Conservation (phyloP, 2,329 filamentous ascomycete species). For the Cyclaneusma minus region DNA sequence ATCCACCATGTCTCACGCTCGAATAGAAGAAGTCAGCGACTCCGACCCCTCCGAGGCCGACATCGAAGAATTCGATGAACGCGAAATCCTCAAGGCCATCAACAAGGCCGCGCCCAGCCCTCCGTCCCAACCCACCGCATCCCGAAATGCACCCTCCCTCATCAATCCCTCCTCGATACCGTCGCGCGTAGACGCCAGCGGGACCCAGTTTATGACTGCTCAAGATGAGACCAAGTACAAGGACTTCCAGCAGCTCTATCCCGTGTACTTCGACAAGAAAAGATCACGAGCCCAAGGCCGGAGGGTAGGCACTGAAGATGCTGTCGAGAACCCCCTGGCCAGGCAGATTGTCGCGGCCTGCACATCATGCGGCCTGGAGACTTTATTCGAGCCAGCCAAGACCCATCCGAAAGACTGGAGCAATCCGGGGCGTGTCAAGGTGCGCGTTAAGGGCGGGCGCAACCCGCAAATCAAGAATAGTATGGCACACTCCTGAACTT, state of each 20-base stretch:
- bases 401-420: constrained; percentile 94
- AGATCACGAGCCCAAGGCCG: constrained; percentile 66
- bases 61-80: constrained; percentile 44
- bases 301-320: constrained; percentile 56
- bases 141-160: constrained; percentile 21
- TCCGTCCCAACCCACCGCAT: constrained; percentile 17
- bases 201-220: constrained; percentile 20
- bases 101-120: constrained; percentile 13
- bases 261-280: constrained; percentile 78
- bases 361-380: constrained; percentile 51
- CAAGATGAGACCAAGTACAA: constrained; percentile 45
- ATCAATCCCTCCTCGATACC: constrained; percentile 11
- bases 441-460: constrained; percentile 51
- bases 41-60: constrained; percentile 78
- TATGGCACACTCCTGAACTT: constrained; percentile 22
- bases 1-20: constrained; percentile 69
- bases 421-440: constrained; percentile 80
- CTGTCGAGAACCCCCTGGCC: constrained; percentile 74
- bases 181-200: constrained; percentile 17
- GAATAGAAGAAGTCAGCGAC: constrained; percentile 83
- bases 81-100: constrained; percentile 15
- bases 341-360: constrained; percentile 82
- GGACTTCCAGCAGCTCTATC: constrained; percentile 80
- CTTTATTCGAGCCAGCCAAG: constrained; percentile 82
- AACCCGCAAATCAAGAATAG: constrained; percentile 46